Percentiles rank a stretch among this genome's conserved stretches.
Conservation (phyloP, 306 rosid genomes). For the Malus sieversii region DNA sequence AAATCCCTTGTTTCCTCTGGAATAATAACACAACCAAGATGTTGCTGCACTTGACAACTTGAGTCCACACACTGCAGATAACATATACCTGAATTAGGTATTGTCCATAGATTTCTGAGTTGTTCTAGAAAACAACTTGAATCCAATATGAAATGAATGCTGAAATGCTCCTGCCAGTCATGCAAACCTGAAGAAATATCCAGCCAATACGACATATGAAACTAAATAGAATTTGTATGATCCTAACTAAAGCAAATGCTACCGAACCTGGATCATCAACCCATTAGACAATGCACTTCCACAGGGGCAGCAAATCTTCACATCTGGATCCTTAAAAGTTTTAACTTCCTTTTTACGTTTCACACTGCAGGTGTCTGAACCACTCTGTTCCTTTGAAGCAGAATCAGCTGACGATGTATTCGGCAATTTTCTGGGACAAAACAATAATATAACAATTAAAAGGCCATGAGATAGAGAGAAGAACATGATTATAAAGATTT, state of each 20-base stretch:
- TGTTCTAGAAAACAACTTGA: neutral
- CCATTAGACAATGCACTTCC: constrained; percentile 64
- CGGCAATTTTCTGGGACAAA: constrained; percentile 75
- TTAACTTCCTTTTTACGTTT: constrained; percentile 69
- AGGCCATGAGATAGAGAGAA: neutral
- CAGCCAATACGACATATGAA: neutral
- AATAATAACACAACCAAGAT: constrained; percentile 73
- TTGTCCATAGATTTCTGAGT: neutral
- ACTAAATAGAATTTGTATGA: neutral
- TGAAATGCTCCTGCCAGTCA: neutral
- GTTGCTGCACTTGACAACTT: constrained; percentile 85
- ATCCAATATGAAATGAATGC: neutral
- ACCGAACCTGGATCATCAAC: constrained; percentile 59
- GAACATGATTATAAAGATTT: neutral
- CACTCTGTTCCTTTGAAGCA: constrained; percentile 71
- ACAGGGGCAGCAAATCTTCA: constrained; percentile 84
- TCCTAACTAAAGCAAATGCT: constrained; percentile 6
- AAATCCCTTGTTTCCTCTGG: constrained; percentile 80
- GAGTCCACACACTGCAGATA: constrained; percentile 81
- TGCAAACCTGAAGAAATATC: neutral
- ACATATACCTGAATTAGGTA: neutral
- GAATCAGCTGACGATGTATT: constrained; percentile 71
- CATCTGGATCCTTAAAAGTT: constrained; percentile 38
- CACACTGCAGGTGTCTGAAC: constrained; percentile 68
- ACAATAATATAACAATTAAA: neutral